Evolutionary conservation across 2,329 filamentous ascomycete species (phyloP).

Genomic region (Bipolaris cookei): DNA sequence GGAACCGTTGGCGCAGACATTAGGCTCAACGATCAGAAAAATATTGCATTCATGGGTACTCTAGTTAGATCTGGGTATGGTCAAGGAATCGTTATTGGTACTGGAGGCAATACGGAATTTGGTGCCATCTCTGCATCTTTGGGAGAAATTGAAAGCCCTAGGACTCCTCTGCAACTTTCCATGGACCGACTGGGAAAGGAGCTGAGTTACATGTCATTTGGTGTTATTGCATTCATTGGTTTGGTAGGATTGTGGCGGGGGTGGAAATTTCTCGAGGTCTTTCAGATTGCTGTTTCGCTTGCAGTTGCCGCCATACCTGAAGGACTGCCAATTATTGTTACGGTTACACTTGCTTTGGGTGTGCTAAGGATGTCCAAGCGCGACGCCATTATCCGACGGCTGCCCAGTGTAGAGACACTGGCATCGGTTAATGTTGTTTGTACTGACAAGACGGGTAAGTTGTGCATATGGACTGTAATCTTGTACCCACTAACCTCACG

Average conservation of each 20-base stretch:
- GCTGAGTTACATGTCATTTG: conserved; percentile 94
- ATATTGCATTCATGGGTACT: conserved; percentile 98
- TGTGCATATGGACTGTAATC: neutral
- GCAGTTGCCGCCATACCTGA: conserved; percentile 96
- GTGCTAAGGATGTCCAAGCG: conserved; percentile 96
- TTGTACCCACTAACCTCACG: conserved; percentile 3
- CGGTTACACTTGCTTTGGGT: conserved; percentile 90
- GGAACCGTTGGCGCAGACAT: conserved; percentile 69
- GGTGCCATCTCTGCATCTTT: conserved; percentile 94
- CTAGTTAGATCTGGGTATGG: conserved; percentile 93
- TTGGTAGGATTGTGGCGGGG: conserved; percentile 89
- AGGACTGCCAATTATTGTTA: conserved; percentile 96
- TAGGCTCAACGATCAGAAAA: conserved; percentile 75
- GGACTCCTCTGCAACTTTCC: conserved; percentile 90
- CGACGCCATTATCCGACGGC: conserved; percentile 91
- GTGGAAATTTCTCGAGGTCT: conserved; percentile 88
- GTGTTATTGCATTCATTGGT: conserved; percentile 91
- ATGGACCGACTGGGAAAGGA: conserved; percentile 99
- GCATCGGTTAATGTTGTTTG: conserved; percentile 99
- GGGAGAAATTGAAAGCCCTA: conserved; percentile 91
- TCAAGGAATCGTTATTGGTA: conserved; percentile 96
- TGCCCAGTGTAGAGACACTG: conserved; percentile 96
- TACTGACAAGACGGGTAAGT: conserved; percentile 88
- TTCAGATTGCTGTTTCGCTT: conserved; percentile 95
- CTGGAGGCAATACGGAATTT: conserved; percentile 91